A percentile compares a stretch with the other conserved stretches of the same genome.
Conservation (phyloP, 208 protist genomes). For the Wallacemonas collosoma region DNA sequence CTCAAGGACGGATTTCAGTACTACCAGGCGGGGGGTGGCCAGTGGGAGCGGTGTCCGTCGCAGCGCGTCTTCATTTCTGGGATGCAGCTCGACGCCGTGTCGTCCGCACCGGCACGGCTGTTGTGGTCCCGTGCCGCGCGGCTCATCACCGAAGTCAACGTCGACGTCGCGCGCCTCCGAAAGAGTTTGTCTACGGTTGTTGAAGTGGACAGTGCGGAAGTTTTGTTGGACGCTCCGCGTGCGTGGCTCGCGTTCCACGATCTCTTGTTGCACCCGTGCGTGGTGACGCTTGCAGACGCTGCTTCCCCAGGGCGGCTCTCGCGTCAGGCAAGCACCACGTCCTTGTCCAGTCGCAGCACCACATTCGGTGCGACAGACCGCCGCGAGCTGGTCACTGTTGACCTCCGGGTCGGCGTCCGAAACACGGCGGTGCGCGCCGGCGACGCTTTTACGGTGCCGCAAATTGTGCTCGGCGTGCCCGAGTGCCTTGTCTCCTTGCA, state of each 20-base stretch:
- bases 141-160: constrained; percentile 3
- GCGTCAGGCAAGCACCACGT: background rate
- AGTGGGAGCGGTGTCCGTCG: constrained; percentile 22
- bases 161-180: background rate
- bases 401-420: constrained; percentile 8
- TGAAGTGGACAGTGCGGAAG: constrained; percentile 1
- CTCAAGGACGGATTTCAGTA: constrained; percentile 25
- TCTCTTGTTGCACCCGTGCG: constrained; percentile 3
- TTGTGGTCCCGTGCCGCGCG: constrained; percentile 6
- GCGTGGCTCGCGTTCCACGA: constrained; percentile 2
- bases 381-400: background rate
- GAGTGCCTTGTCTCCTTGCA: background rate
- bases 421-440: background rate
- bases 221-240: background rate
- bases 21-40: constrained; percentile 27
- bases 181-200: constrained; percentile 1
- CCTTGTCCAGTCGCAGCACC: constrained; percentile 1
- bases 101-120: background rate
- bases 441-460: background rate
- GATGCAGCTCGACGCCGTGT: background rate
- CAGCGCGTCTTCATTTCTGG: constrained; percentile 15
- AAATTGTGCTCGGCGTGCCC: background rate
- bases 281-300: background rate
- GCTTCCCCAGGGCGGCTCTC: background rate
- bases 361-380: background rate